Conservation (phyloP, 2,329 filamentous ascomycete genomes). For the Didymella pomorum region DNA sequence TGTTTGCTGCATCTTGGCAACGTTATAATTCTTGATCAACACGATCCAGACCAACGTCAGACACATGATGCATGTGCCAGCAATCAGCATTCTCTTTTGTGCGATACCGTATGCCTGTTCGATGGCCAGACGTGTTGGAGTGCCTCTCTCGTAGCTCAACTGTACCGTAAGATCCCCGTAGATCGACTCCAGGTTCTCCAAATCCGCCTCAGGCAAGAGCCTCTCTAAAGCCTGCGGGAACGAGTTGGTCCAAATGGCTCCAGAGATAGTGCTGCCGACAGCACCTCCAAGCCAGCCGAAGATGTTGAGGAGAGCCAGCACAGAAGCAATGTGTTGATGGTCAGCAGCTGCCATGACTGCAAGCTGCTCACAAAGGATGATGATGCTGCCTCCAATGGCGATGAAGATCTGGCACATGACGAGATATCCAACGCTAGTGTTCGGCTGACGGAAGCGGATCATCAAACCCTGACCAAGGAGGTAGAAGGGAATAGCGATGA, state of each 20-base stretch:
- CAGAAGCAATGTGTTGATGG: slow-evolving; percentile 57
- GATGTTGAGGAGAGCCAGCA: slow-evolving; percentile 60
- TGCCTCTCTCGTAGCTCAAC: slow-evolving; percentile 54
- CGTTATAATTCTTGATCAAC: slow-evolving; percentile 30
- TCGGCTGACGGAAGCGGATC: slow-evolving; percentile 50
- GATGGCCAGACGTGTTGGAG: slow-evolving; percentile 52
- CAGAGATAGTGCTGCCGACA: slow-evolving; percentile 60
- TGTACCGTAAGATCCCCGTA: slow-evolving; percentile 52
- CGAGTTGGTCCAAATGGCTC: slow-evolving; percentile 66
- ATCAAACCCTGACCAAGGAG: slow-evolving; percentile 69
- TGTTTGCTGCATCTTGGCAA: slow-evolving; percentile 28
- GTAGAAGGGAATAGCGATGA: slow-evolving; percentile 66
- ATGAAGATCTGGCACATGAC: slow-evolving; percentile 37
- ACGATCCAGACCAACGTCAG: slow-evolving; percentile 27
- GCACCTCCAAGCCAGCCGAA: slow-evolving; percentile 64
- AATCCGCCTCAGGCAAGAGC: slow-evolving; percentile 50
- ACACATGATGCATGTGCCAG: slow-evolving; percentile 44
- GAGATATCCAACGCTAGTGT: slow-evolving; percentile 40
- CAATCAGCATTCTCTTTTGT: slow-evolving; percentile 58
- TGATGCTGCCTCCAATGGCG: slow-evolving; percentile 31
- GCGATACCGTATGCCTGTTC: slow-evolving; percentile 55
- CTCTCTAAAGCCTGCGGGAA: slow-evolving; percentile 29
- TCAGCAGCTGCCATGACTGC: slow-evolving; percentile 42
- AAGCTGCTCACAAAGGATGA: slow-evolving; percentile 36
- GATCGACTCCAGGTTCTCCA: slow-evolving; percentile 45